Conservation (phyloP, 192 early-diverging fungal species). For the Diversispora eburnea region DNA sequence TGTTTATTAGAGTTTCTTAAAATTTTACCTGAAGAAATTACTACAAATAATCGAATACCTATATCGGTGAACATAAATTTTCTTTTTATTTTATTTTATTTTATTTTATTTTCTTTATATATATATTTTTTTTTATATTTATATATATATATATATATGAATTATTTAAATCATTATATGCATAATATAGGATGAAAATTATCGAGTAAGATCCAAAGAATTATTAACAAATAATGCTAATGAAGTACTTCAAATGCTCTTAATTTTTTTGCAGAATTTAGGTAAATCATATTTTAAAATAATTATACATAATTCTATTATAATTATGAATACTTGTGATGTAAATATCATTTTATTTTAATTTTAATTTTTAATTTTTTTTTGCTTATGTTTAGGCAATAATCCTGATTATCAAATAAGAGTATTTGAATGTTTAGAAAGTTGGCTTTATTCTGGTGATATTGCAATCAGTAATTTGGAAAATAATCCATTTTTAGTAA, state of each 20-base stretch:
- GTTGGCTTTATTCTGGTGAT: slow-evolving; percentile 82
- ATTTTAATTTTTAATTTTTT: no score
- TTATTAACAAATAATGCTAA: slow-evolving; percentile 63
- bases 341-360: background rate
- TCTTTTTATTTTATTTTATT: background rate
- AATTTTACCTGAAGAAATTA: slow-evolving; percentile 85
- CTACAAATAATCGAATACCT: slow-evolving; percentile 58
- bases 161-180: background rate
- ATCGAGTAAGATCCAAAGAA: slow-evolving; percentile 49
- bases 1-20: slow-evolving; percentile 79
- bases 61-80: slow-evolving; percentile 50
- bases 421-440: slow-evolving; percentile 70
- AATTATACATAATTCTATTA: background rate
- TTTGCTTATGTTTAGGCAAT: slow-evolving; percentile 32
- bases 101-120: background rate
- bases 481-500: slow-evolving; percentile 59
- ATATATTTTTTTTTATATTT: background rate
- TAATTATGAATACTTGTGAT: no score
- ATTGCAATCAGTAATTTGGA: slow-evolving; percentile 61
- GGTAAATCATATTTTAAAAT: slow-evolving; percentile 36
- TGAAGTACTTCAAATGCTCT: slow-evolving; percentile 69
- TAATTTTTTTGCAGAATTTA: slow-evolving; percentile 62
- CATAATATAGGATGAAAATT: slow-evolving; percentile 29
- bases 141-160: background rate
- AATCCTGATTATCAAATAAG: slow-evolving; percentile 58